These are phyloP conservation scores for Spirogloea muscicola DNA, from an alignment of 139 green algal species.

Conservation along the genomic window DNA sequence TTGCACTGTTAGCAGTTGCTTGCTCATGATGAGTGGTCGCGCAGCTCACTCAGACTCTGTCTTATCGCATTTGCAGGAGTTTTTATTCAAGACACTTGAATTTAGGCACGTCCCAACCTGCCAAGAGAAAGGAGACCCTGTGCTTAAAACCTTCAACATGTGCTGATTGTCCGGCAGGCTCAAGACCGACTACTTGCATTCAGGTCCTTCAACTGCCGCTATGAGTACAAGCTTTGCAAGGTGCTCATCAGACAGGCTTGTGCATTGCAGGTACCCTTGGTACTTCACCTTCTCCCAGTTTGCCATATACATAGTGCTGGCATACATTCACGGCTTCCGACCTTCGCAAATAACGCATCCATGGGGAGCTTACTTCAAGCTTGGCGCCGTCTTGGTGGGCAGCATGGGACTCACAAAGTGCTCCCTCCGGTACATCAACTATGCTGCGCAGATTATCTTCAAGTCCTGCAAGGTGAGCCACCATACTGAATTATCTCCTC, in stretches of 20 bases:
- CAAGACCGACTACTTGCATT: conserved; percentile 14
- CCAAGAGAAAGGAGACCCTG: background rate
- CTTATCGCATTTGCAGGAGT: no score
- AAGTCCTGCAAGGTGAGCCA: conserved; percentile 34
- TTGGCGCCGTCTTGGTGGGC: background rate
- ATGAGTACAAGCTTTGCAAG: background rate
- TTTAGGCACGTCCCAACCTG: background rate
- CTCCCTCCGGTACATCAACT: conserved; percentile 35
- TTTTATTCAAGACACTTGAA: no score
- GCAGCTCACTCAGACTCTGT: no score
- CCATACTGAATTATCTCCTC: no score
- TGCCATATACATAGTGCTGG: conserved; percentile 20
- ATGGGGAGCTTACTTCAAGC: conserved; percentile 24
- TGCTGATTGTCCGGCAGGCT: background rate
- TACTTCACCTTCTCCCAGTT: conserved; percentile 36
- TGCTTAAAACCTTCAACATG: background rate
- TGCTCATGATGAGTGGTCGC: no score
- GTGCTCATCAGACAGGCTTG: background rate
- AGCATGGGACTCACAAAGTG: conserved; percentile 26
- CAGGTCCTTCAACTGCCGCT: background rate
- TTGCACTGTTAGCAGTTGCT: no score
- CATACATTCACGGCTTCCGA: conserved; percentile 12
- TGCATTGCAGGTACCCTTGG: conserved; percentile 31
- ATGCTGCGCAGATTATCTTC: conserved; percentile 37
- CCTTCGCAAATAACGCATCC: background rate